Evolutionary conservation across 2,329 filamentous ascomycete species (phyloP), one percentile per base, ranked within the genome.

Genomic region (Epichloe sylvatica): DNA sequence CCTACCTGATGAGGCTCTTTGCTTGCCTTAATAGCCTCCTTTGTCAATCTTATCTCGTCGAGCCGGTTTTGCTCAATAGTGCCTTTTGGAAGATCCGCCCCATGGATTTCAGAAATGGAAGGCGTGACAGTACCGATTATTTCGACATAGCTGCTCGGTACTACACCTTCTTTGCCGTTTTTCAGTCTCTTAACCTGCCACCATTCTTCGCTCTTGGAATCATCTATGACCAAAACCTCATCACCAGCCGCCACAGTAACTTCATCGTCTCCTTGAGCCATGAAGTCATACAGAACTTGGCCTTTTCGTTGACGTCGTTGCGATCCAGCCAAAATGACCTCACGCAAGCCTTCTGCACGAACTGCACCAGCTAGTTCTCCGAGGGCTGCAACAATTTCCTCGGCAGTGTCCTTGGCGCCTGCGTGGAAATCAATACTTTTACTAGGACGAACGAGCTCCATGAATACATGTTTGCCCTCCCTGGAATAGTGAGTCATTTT

Each of bases 361-460:
- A 86, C 81, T 36, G 86, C 88, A 36, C 91, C 92, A 15, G 90
- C 83, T 54, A 98, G 77, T 63, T 98, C 92, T 49, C 90, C 89
- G 37, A 98, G 75, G 47, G 85, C 84, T 51, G 80, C 76, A 34
- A 95, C 86, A 60, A 98, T 97, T 67, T 97, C 91, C 56, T 90
- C 81, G 6, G 92, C 92, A 5, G 91, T 96, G 65, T 97, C 92
- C 68, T 97, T 98, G 43, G 90, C 89, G 41, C 92, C 92, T 17
- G 92, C 94, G 64, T 98, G 92, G 57, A 98, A 94, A 67, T 98
- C 92, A 51, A 96, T 75, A 64, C 89, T 96, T 70, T 91, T 96
- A 68, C 87, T 95, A 6, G 92, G 92, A 49, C 84, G 76, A 47
- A 96, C 83, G 44, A 98, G 74, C 64, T 98, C 92, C 64, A 98